Base-by-base conservation (phyloP, 2,329 filamentous ascomycete species). In the Claviceps sp. region DNA sequence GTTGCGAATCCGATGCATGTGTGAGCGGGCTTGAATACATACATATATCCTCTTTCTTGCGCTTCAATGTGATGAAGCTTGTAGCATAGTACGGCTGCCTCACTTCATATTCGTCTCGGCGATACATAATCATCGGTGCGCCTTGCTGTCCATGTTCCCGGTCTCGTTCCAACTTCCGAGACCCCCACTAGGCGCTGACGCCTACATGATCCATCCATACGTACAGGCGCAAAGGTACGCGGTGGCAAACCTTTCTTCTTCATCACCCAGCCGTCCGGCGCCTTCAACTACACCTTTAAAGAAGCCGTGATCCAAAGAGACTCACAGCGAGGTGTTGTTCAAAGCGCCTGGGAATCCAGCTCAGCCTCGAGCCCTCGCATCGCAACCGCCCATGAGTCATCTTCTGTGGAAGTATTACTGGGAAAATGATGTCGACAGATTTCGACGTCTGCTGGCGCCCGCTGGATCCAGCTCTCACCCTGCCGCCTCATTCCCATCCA, bases 351-450 rank as follows among this genome's bases (percentile, higher is more conserved):
- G 68, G 68, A 69, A 45, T 43, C 44, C 50, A 30, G 13, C 47
- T 44, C n/a, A 34, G 36, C 40, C 13, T 18, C 34, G 20, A 48
- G 18, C 43, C 14, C 30, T 44, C 43, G 24, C 51, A 40, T 60
- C 55, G 62, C 61, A 54, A 59, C 58, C 58, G 62, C 67, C 81
- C 82, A 93, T 97, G 91, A 97, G 88, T 84, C 85, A 89, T 75
- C 81, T 86, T 80, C 82, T 98, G 70, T 96, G 91, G 91, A 90
- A 89, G 79, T 88, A 81, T 69, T 97, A 91, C 69, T 85, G 94
- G 76, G 86, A 96, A 82, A 87, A 96, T 79, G 89, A 98, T 82
- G 86, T 95, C 82, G 90, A 95, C 68, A 82, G 75, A 66, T 97
- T 98, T 79, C 85, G 87, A 73, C 85, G 85, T 74, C 80, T 94